These are phyloP conservation scores for Kurtzmaniella cleridarum DNA, from an alignment of 805 yeast genomes.

Conservation along the genomic window DNA sequence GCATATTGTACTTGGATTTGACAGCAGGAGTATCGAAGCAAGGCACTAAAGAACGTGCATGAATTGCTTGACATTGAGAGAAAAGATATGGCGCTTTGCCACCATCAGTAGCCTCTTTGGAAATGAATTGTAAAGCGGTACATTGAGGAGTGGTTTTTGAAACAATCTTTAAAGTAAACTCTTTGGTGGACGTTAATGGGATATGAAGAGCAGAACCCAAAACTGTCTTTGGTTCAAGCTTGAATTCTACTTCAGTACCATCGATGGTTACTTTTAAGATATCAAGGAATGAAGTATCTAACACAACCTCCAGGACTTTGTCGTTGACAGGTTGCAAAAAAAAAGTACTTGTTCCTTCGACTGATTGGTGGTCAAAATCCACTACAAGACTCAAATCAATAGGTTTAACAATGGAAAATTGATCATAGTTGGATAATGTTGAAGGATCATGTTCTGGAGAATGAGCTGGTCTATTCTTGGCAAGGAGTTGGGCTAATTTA, in stretches of 20 bases:
- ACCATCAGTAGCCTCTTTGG: conserved; percentile 70
- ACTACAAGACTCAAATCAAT: conserved; percentile 52
- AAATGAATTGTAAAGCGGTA: conserved; percentile 83
- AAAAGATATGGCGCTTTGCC: conserved; percentile 66
- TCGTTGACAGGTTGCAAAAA: conserved; percentile 27
- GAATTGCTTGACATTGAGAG: conserved; percentile 90
- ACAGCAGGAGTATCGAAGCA: conserved; percentile 88
- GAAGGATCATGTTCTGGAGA: conserved; percentile 68
- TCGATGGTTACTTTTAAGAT: conserved; percentile 43
- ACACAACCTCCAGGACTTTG: conserved; percentile 34
- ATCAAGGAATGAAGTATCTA: conserved; percentile 66
- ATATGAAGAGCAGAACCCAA: conserved; percentile 55
- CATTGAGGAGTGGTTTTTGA: conserved; percentile 69
- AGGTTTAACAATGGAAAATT: conserved; percentile 41
- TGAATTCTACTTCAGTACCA: conserved; percentile 20
- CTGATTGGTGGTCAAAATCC: conserved; percentile 45
- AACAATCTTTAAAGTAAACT: conserved; percentile 33
- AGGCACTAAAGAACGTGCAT: conserved; percentile 82
- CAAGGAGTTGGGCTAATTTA: background rate
- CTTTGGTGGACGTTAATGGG: conserved; percentile 6
- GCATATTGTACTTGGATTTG: conserved; percentile 58
- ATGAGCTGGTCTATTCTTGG: conserved; percentile 22
- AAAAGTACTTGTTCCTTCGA: conserved; percentile 53
- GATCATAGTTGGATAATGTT: conserved; percentile 66
- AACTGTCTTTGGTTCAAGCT: conserved; percentile 20